Conservation (phyloP, 257 asterid genomes). For the Fraxinus quadrangulata region DNA sequence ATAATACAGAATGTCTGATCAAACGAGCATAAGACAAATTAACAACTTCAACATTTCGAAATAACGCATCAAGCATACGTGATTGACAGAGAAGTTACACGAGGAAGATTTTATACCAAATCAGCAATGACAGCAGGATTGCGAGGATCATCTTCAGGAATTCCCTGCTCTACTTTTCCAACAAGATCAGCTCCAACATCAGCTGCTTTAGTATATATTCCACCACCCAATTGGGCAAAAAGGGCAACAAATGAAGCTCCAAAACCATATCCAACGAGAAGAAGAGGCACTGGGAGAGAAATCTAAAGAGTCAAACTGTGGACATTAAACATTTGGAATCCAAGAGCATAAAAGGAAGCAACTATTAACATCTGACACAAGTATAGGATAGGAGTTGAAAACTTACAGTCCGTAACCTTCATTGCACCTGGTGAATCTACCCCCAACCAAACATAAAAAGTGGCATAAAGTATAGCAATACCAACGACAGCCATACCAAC, state of each 20-base stretch:
- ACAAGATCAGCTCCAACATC: constrained; percentile 99
- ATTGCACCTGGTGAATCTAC: constrained; percentile 85
- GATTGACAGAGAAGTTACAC: neutral
- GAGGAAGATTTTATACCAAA: constrained; percentile 53
- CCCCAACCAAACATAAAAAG: constrained; percentile 84
- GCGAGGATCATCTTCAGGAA: constrained; percentile 99
- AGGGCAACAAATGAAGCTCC: constrained; percentile 99
- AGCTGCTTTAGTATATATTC: constrained; percentile 96
- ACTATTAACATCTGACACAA: constrained; percentile 16
- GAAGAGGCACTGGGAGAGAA: constrained; percentile 81
- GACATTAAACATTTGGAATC: constrained; percentile 7
- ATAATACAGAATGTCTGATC: neutral
- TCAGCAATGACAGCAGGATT: constrained; percentile 99
- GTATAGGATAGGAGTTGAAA: constrained; percentile 27
- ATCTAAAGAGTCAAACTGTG: constrained; percentile 23
- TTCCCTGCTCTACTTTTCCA: constrained; percentile 98
- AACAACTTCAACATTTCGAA: neutral
- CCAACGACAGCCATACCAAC: constrained; percentile 99
- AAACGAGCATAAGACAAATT: neutral
- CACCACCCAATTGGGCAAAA: constrained; percentile 99
- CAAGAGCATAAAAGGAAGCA: constrained; percentile 11
- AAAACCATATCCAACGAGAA: constrained; percentile 98
- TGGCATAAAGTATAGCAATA: constrained; percentile 81
- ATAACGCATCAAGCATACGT: constrained; percentile 11
- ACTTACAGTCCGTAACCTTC: constrained; percentile 94